phyloP scores from a whole-genome alignment of 495 filamentous ascomycete species.

The Podospora didyma region DNA sequence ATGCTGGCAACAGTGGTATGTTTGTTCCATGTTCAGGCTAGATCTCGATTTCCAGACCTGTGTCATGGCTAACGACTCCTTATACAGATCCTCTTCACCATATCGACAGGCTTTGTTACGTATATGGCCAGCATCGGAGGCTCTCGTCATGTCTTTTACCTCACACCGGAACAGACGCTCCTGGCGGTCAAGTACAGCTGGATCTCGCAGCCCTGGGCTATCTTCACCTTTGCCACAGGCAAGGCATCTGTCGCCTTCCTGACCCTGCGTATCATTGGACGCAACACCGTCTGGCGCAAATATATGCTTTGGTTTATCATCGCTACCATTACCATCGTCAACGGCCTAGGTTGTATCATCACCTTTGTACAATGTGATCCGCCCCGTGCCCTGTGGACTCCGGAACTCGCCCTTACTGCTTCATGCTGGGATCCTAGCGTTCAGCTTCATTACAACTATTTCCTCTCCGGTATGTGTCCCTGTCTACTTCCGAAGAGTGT shows the following conservation, averaged over 20 bases:
- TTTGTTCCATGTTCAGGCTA: not conserved
- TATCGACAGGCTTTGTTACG: not conserved
- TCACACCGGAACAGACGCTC: not conserved
- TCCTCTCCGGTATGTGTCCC: not conserved
- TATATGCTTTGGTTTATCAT: not conserved
- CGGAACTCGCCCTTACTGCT: not conserved
- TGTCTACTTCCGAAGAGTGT: too few species aligned
- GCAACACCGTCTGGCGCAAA: not conserved
- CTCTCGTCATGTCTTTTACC: conserved; percentile 3
- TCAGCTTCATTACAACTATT: conserved; percentile 1
- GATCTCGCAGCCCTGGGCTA: conserved; percentile 1
- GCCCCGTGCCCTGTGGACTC: not conserved
- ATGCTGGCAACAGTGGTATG: not conserved
- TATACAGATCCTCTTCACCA: not conserved
- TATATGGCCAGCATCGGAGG: conserved; percentile 2
- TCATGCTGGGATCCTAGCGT: not conserved
- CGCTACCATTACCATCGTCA: not conserved
- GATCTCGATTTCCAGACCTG: not conserved
- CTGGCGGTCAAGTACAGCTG: not conserved
- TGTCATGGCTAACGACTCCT: not conserved
- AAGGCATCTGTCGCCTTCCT: conserved; percentile 2
- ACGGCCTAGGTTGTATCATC: not conserved
- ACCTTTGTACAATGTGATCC: conserved; percentile 2
- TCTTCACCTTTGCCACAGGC: conserved; percentile 2
- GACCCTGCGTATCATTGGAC: not conserved